Conservation (phyloP, 148 eudicot genomes). For the Persicaria tinctoria region DNA sequence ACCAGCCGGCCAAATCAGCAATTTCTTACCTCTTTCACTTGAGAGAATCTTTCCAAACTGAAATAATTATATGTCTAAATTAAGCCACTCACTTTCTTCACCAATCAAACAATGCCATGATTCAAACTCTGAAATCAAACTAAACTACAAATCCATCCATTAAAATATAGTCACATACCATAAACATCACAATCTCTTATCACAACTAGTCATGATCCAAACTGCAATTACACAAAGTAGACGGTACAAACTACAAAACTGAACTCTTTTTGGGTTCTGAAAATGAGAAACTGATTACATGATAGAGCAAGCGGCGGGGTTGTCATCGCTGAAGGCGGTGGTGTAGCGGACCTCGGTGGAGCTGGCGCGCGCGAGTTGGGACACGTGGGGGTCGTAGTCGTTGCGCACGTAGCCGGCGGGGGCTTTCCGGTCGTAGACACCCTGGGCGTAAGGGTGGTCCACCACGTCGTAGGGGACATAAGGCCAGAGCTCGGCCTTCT, state of each 20-base stretch:
- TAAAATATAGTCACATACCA: not conserved
- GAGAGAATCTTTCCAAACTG: not conserved
- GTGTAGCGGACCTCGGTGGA: conserved; percentile 90
- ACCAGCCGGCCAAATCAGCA: not conserved
- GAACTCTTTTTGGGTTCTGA: not conserved
- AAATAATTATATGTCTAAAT: not conserved
- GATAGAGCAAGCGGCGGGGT: conserved; percentile 57
- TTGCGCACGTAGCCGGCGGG: conserved; percentile 78
- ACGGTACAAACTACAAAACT: not conserved
- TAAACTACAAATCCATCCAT: not conserved
- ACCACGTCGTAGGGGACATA: conserved; percentile 77
- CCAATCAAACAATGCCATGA: not conserved
- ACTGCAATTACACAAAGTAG: too few relatives aligned
- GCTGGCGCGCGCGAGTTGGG: conserved; percentile 54
- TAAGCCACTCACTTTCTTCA: not conserved
- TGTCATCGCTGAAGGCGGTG: conserved; percentile 90
- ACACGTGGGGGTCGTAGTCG: not conserved
- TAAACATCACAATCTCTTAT: not conserved
- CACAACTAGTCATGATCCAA: too few relatives aligned
- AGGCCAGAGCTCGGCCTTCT: conserved; percentile 73
- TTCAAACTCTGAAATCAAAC: not conserved
- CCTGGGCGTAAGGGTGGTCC: conserved; percentile 72
- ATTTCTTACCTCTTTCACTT: not conserved
- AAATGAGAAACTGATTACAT: conserved; percentile 34
- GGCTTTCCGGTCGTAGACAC: conserved; percentile 66